Base-by-base conservation (phyloP, 2,329 filamentous ascomycete genomes). In the Clonostachys solani region DNA sequence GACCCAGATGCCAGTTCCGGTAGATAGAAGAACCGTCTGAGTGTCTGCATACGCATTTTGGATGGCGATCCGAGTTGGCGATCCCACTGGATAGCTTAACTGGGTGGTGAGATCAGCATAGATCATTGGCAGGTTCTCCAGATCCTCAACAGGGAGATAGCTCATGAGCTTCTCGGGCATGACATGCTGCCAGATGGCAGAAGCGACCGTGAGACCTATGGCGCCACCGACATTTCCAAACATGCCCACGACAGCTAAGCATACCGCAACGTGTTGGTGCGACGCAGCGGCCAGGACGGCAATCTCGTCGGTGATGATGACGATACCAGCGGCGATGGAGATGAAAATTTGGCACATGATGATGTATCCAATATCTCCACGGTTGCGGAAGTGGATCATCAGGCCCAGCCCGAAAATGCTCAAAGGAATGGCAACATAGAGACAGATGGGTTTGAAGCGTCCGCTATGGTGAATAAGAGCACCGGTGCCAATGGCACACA, bases 311-410 rank as follows among this genome's bases (percentile, higher is more conserved):
- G 74, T 72, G 34, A 85, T 75, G 23, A 43, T 43, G 40, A 84
- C 80, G 12, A 84, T 66, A 3, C 78, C 68, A 2, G 80, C 81
- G 4, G 80, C 80, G 4, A 77, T 78, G 19, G 83, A 73, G 5
- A 81, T 78, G 47, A 85, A 73, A 51, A 85, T 74, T 58, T 86
- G 81, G 12, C 76, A 80, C 64, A 81, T 78, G 55, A 84, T 61
- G 3, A 85, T 67, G 57, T 77, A 77, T 3, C 75, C 69, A 34
- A 81, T 68, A 18, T 70, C 67, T 47, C 66, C 66, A 33, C 72
- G 63, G 49, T 73, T 69, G 23, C 81, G 78, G 67, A 80, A 83
- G 33, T 78, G 58, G 50, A 83, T 74, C 80, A 85, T 81, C 16
- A 84, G 64, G 3, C 77, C 70, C 5, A 79, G 66, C 4, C 77